Evolutionary conservation across 139 green algal species (phyloP).

Genomic region (Chlamydomonas sp.): DNA sequence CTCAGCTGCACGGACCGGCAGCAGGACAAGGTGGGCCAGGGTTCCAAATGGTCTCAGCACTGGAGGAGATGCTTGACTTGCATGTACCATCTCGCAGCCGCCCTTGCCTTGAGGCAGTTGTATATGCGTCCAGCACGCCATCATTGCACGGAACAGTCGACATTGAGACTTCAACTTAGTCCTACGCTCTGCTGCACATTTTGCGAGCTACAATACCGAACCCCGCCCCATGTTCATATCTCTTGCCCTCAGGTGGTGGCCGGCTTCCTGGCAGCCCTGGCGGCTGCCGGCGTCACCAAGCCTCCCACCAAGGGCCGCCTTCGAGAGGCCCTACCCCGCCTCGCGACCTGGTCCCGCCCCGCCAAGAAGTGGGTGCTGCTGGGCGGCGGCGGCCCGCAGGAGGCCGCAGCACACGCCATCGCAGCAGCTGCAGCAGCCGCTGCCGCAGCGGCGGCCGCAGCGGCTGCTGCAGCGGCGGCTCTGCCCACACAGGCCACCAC

Average conservation of each 20-base stretch:
- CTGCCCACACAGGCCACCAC: too few species aligned
- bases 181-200: neutral
- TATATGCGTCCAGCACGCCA: too few species aligned
- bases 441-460: neutral
- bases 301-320: slow-evolving; percentile 58
- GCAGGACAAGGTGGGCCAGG: too few species aligned
- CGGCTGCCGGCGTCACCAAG: slow-evolving; percentile 50
- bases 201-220: neutral
- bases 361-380: slow-evolving; percentile 13
- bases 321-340: slow-evolving; percentile 16
- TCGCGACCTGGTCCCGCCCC: slow-evolving; percentile 6
- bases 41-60: too few species aligned
- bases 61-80: too few species aligned
- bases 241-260: slow-evolving; percentile 35
- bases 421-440: neutral
- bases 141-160: too few species aligned
- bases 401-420: neutral
- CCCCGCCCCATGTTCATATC: neutral
- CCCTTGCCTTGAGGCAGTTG: too few species aligned
- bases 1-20: too few species aligned
- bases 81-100: too few species aligned
- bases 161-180: neutral
- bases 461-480: neutral
- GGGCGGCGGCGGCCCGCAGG: neutral
- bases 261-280: slow-evolving; percentile 55